Evolutionary conservation across 768 basidiomycete genomes (phyloP), one percentile per base, ranked within the genome.

Genomic region (Tylopilus rubrobrunneus): DNA sequence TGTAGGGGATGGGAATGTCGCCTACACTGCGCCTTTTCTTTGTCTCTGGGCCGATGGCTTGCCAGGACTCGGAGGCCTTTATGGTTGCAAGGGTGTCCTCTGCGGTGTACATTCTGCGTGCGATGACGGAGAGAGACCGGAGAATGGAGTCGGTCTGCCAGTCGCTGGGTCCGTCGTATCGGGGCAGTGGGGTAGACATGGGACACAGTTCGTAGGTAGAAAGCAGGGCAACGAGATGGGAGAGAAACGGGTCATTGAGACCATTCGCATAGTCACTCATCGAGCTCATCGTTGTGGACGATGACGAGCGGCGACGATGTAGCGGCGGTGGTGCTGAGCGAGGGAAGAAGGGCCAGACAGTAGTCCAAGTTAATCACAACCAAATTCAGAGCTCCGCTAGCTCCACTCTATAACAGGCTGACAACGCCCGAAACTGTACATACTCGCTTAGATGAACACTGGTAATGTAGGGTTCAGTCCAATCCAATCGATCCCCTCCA

Each of bases 401-500:
- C 19, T 48, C 45, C 50, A 44, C 28, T 3, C 31, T 28, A 27
- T 23, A 17, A 31, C 50, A 40, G 10, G 9, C 23, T 15, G 44
- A 61, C 7, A 41, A 15, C 19, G 12, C 10, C 49, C 55, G 49
- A 45, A 33, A 49, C 28, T 36, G 51, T 58, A 53, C 51, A 60
- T 55, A 52, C 14, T 28, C 33, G 36, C 37, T 42, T 19, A 92
- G 45, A 92, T 84, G 65, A 88, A 92, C 56, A 92, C 84, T 0
- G 88, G 89, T 50, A 92, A 71, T 2, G 86, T 85, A 4, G 89
- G 89, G 69, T 90, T 86, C 36, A 90, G 71, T 5, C 80, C 85
- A 17, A 66, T 73, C 90, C 90, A 92, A 51, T 88, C 85, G 1
- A 83, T 74, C 0, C 85, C 86, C 55, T 78, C 78, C 11, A 83